phyloP scores from a whole-genome alignment of 2,329 filamentous ascomycete genomes.

The Colletotrichum tamarilloi region DNA sequence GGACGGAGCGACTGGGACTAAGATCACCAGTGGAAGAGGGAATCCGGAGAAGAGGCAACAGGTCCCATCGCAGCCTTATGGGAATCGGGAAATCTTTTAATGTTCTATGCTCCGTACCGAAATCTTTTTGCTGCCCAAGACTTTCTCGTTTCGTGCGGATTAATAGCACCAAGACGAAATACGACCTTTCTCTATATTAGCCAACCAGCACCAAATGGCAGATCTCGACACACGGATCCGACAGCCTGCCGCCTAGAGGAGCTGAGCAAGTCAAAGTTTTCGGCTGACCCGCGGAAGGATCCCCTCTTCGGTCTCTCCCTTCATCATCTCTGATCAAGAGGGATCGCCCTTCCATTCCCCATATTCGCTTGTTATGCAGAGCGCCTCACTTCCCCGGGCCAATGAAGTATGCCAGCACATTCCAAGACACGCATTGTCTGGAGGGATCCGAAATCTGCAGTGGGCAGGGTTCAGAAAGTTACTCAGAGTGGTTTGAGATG shows the following conservation, averaged over 20 bases:
- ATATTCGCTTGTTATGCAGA: not conserved
- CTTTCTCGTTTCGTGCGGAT: not conserved
- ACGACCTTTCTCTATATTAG: not conserved
- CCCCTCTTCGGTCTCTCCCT: not conserved
- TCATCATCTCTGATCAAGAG: not conserved
- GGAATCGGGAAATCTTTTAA: not conserved
- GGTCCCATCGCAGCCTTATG: not conserved
- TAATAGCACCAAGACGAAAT: not conserved
- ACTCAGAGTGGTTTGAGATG: constrained; percentile 4
- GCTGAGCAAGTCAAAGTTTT: not conserved
- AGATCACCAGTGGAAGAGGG: not conserved
- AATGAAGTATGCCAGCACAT: not conserved
- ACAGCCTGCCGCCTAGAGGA: not conserved
- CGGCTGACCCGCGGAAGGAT: not conserved
- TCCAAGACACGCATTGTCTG: not conserved
- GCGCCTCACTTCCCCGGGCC: not conserved
- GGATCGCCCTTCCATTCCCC: not conserved
- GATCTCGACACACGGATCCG: not conserved
- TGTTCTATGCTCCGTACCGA: not conserved
- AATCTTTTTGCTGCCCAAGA: not conserved
- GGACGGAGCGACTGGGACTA: not conserved
- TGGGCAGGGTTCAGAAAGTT: not conserved
- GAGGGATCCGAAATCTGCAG: not conserved
- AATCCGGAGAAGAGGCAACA: not conserved
- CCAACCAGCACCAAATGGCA: not conserved